Evolutionary conservation across 768 basidiomycete species (phyloP).

Genomic region (Ramaria sp.): DNA sequence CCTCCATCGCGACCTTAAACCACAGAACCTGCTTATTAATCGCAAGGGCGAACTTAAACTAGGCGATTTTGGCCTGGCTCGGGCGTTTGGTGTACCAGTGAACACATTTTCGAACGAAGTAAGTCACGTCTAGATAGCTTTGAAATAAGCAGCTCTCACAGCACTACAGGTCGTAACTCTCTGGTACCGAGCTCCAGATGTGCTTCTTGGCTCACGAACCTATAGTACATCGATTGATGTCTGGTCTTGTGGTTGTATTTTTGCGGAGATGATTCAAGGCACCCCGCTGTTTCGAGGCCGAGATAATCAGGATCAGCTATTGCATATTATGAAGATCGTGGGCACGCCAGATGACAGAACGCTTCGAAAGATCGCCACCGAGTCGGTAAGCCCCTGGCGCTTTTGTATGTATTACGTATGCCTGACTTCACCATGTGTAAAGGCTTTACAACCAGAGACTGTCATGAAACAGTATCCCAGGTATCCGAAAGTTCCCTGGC

Average conservation of each 20-base stretch:
- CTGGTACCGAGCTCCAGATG: conserved; percentile 98
- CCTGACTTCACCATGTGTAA: background rate
- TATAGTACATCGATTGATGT: conserved; percentile 98
- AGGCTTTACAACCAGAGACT: conserved; percentile 59
- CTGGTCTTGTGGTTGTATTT: conserved; percentile 98
- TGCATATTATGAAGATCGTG: conserved; percentile 94
- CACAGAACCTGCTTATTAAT: conserved; percentile 96
- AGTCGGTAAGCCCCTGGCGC: conserved; percentile 52
- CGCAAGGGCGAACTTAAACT: conserved; percentile 94
- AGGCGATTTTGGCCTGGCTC: conserved; percentile 94
- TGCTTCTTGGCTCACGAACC: conserved; percentile 90
- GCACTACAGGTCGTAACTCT: conserved; percentile 77
- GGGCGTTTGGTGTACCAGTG: conserved; percentile 97
- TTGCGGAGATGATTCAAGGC: conserved; percentile 98
- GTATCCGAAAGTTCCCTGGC: conserved; percentile 75
- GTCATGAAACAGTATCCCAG: conserved; percentile 76
- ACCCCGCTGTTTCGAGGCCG: conserved; percentile 93
- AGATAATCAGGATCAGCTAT: conserved; percentile 95
- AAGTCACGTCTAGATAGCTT: conserved; percentile 5
- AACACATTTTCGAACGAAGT: conserved; percentile 99
- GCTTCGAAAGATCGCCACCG: conserved; percentile 77
- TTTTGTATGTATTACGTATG: background rate
- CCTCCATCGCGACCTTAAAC: conserved; percentile 94
- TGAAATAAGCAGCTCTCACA: background rate
- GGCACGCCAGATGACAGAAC: conserved; percentile 89